Conservation (phyloP, 1,284 basidiomycete species). For the Boletus smithii region DNA sequence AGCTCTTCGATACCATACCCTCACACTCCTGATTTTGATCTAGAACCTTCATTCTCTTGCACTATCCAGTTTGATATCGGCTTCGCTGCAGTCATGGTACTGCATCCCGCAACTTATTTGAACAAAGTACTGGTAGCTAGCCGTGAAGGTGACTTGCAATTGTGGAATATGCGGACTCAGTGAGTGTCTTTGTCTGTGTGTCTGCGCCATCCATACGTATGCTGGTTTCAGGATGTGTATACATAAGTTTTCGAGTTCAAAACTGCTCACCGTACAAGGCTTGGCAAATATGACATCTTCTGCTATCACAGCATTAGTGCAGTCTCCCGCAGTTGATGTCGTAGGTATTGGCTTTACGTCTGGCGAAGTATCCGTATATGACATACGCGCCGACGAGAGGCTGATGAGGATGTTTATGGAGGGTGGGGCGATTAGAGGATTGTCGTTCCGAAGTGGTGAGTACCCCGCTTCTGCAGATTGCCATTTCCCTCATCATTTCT, state of each 20-base stretch:
- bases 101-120: slow-evolving; percentile 95
- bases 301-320: slow-evolving; percentile 76
- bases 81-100: slow-evolving; percentile 80
- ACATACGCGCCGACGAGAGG: slow-evolving; percentile 86
- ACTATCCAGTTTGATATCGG: slow-evolving; percentile 71
- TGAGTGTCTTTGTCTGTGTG: slow-evolving; percentile 38
- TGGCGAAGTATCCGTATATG: slow-evolving; percentile 86
- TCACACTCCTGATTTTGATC: slow-evolving; percentile 10
- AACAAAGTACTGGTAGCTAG: slow-evolving; percentile 93
- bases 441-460: slow-evolving; percentile 88
- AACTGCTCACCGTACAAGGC: slow-evolving; percentile 45
- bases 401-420: slow-evolving; percentile 88
- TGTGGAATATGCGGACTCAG: slow-evolving; percentile 94
- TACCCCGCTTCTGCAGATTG: slow-evolving; percentile 9
- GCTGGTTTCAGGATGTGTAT: slow-evolving; percentile 53
- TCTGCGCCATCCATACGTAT: slow-evolving; percentile 3
- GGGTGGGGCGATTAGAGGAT: slow-evolving; percentile 68
- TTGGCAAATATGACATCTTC: slow-evolving; percentile 45
- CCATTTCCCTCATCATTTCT: slow-evolving; percentile 4
- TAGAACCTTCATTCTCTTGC: slow-evolving; percentile 29
- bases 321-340: slow-evolving; percentile 95
- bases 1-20: neutral
- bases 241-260: slow-evolving; percentile 54
- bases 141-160: slow-evolving; percentile 76
- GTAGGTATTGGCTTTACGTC: slow-evolving; percentile 88